phyloP scores from a whole-genome alignment of 129 eudicot genomes.

The Escallonia rubra region DNA sequence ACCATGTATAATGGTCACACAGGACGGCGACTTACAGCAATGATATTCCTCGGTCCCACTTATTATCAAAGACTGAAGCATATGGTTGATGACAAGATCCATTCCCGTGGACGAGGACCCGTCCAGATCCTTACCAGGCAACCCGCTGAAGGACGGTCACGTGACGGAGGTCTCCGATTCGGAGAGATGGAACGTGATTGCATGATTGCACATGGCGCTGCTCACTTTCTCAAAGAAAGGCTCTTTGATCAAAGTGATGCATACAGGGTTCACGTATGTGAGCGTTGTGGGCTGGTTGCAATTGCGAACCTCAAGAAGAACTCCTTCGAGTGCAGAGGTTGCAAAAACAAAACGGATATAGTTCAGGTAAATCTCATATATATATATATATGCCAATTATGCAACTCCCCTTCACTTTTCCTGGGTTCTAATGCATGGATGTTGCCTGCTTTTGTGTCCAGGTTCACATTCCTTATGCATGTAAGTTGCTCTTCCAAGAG shows the following conservation, averaged over 20 bases:
- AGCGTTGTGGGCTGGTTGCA: conserved; percentile 79
- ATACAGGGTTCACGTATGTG: conserved; percentile 87
- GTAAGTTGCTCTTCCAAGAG: conserved; percentile 95
- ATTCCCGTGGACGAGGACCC: conserved; percentile 95
- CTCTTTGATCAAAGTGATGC: conserved; percentile 97
- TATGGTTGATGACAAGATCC: conserved; percentile 98
- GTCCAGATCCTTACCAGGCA: conserved; percentile 91
- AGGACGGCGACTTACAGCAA: conserved; percentile 67
- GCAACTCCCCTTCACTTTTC: background rate
- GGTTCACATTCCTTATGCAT: conserved; percentile 92
- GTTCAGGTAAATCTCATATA: conserved; percentile 55
- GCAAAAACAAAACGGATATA: conserved; percentile 89
- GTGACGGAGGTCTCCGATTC: conserved; percentile 96
- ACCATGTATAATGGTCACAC: conserved; percentile 99
- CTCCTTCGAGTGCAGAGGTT: conserved; percentile 86
- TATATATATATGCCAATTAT: background rate
- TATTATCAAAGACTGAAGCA: conserved; percentile 93
- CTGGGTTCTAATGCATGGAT: no score
- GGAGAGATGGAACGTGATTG: conserved; percentile 99
- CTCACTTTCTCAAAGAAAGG: conserved; percentile 88
- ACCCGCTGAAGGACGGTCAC: conserved; percentile 97
- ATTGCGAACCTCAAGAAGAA: conserved; percentile 81
- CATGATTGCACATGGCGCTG: conserved; percentile 99
- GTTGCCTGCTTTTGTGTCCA: conserved; percentile 11
- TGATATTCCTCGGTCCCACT: conserved; percentile 95